Percentiles rank a stretch among this genome's conserved stretches.
phyloP scores from a whole-genome alignment of 2,329 filamentous ascomycete species.

The Ascomycota sp. region DNA sequence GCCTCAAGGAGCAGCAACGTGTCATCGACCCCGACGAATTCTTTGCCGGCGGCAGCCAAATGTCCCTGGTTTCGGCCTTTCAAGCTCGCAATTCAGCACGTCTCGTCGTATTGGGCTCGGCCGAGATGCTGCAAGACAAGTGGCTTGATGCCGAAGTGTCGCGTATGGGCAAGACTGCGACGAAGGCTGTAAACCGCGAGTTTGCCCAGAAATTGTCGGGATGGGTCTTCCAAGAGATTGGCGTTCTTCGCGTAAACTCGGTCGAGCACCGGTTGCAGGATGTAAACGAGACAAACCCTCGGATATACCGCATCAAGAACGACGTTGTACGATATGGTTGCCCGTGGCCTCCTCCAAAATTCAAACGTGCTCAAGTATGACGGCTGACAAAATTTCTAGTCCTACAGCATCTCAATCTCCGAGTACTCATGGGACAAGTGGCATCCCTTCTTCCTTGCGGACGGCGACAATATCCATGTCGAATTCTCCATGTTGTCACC shows the following conservation, averaged over 20 bases:
- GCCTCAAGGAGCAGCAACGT: conserved; percentile 63
- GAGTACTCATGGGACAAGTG: conserved; percentile 60
- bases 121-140: conserved; percentile 66
- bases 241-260: conserved; percentile 64
- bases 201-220: conserved; percentile 69
- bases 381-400: conserved; percentile 22
- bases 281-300: conserved; percentile 49
- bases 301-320: conserved; percentile 87
- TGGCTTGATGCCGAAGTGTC: conserved; percentile 72
- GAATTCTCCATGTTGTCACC: conserved; percentile 98
- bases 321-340: conserved; percentile 51
- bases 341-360: no score
- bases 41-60: conserved; percentile 64
- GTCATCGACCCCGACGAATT: conserved; percentile 47
- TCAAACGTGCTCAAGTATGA: no score
- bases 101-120: conserved; percentile 63
- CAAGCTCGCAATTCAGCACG: conserved; percentile 89
- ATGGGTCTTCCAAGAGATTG: conserved; percentile 93
- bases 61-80: conserved; percentile 62
- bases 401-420: conserved; percentile 71
- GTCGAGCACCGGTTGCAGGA: conserved; percentile 50
- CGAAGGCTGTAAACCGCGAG: conserved; percentile 53
- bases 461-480: conserved; percentile 59
- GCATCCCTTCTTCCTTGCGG: conserved; percentile 47
- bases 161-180: conserved; percentile 27